A percentile compares a stretch with the other conserved stretches of the same genome.
These are phyloP conservation scores for Suillus spraguei DNA, from an alignment of 768 basidiomycete species.

Conservation along the genomic window DNA sequence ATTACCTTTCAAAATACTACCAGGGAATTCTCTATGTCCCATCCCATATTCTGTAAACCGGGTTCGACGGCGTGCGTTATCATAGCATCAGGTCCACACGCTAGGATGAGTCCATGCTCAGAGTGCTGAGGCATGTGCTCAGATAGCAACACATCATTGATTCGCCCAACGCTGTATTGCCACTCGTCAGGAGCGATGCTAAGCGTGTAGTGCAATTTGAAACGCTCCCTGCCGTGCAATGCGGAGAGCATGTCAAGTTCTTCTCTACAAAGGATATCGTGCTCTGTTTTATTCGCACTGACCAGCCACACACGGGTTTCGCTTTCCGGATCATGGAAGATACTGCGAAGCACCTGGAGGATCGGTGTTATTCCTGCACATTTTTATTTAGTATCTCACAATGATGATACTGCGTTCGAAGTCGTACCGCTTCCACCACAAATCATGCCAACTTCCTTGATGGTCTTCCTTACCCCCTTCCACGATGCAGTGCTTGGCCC, in stretches of 20 bases:
- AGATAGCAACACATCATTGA: conserved; percentile 40
- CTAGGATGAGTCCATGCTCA: conserved; percentile 42
- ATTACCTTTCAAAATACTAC: conserved; percentile 35
- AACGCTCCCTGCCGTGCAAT: conserved; percentile 31
- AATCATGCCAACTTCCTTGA: conserved; percentile 52
- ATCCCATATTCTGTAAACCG: conserved; percentile 35
- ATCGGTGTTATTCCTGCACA: conserved; percentile 55
- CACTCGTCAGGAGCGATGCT: conserved; percentile 36
- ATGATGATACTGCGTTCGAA: background rate
- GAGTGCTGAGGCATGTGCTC: conserved; percentile 43
- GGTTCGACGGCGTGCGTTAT: conserved; percentile 34
- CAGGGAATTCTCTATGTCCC: conserved; percentile 36
- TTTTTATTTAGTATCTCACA: background rate
- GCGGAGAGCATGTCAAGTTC: conserved; percentile 46
- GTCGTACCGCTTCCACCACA: conserved; percentile 57
- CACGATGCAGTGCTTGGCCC: conserved; percentile 42
- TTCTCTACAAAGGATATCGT: conserved; percentile 53
- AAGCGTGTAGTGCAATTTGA: conserved; percentile 48
- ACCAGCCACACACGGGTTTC: conserved; percentile 49
- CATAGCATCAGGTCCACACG: conserved; percentile 53
- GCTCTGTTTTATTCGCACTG: conserved; percentile 46
- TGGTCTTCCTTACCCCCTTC: conserved; percentile 36
- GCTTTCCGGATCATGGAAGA: conserved; percentile 44
- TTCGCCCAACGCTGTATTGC: conserved; percentile 43
- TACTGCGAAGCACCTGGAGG: conserved; percentile 52